Evolutionary conservation across 2,329 filamentous ascomycete species (phyloP).

Genomic region (Clarireedia paspali): DNA sequence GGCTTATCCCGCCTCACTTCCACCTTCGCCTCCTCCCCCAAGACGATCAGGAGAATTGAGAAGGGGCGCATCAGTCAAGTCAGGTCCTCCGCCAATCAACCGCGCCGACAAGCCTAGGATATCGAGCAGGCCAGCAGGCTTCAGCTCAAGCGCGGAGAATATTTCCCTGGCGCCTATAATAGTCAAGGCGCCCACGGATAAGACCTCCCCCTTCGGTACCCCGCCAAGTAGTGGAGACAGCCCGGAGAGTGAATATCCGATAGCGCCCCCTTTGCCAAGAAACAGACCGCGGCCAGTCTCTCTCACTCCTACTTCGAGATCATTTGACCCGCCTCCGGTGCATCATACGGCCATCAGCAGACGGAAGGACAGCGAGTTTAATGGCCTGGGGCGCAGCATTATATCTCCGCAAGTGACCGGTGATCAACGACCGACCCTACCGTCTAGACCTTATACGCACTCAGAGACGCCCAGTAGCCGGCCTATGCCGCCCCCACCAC

Average conservation of each 20-base stretch:
- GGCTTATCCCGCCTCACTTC: constrained; percentile 39
- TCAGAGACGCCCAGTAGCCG: constrained; percentile 25
- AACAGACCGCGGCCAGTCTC: constrained; percentile 43
- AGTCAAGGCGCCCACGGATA: constrained; percentile 13
- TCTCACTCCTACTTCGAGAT: constrained; percentile 27
- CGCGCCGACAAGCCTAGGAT: constrained; percentile 72
- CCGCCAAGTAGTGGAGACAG: constrained; percentile 69
- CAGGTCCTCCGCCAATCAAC: constrained; percentile 66
- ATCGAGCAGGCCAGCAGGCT: constrained; percentile 27
- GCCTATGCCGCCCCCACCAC: constrained; percentile 23
- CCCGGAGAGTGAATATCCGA: constrained; percentile 41
- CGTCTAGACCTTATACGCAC: constrained; percentile 36
- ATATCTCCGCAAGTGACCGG: constrained; percentile 34
- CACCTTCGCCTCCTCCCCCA: constrained; percentile 57
- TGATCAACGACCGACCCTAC: constrained; percentile 41
- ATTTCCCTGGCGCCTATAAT: constrained; percentile 18
- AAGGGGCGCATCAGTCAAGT: constrained; percentile 35
- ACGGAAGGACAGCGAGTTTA: constrained; percentile 36
- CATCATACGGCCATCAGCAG: constrained; percentile 41
- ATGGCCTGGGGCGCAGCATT: constrained; percentile 32
- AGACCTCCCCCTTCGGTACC: constrained; percentile 75
- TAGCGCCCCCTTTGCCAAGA: constrained; percentile 40
- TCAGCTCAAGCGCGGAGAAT: constrained; percentile 29
- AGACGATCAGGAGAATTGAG: constrained; percentile 52
- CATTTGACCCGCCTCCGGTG: constrained; percentile 45